Base-by-base conservation (phyloP, 192 early-diverging fungal genomes). In the Rhizophagus prolifer region DNA sequence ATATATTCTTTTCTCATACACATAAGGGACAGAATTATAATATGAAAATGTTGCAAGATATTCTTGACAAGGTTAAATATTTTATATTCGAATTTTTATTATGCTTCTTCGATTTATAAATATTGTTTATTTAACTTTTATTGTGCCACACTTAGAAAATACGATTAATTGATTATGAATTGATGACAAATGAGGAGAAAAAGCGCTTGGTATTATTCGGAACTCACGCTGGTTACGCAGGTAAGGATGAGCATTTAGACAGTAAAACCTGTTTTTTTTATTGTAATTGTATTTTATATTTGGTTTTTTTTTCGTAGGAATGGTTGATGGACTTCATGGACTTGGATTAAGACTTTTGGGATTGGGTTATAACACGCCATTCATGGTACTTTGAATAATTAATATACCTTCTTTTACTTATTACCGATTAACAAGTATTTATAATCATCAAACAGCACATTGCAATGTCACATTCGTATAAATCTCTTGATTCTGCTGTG, bases 11-110 rank as follows among this genome's bases (percentile, higher is more conserved):
- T 74, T 97, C 96, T 65, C 97, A 99, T 84, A 98, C 96, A 1
- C 95, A 97, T 86, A 99, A 99, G 86, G 97, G 96, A 47, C 96
- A 97, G 71, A 47, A 69, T n/a, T 93, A 96, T 82, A 97, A 97
- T 83, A 96, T 97, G 94, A 90, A 91, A 44, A 91, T 94, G 84
- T 88, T 99, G 66, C 88, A 96, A 79, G 83, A 87, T 59, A 88
- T 97, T 59, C 85, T 99, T 50, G 95, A 98, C 83, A 95, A 95
- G 88, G 92, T 94, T 83, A 50, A 23, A 34, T 3, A 10, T 23
- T 25, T 10, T 21, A 6, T 38, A 54, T 19, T 21, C 19, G n/a
- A 41, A 38, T 67, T 38, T 38, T 38, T 67, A 9, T 7, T n/a
- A 41, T 3, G 41, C 41, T 5, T 38, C 38, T 5, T 38, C 14